A percentile compares a stretch with the other conserved stretches of the same genome.
Evolutionary conservation across 2,329 filamentous ascomycete species (phyloP).

Genomic region (Talaromyces sp.): DNA sequence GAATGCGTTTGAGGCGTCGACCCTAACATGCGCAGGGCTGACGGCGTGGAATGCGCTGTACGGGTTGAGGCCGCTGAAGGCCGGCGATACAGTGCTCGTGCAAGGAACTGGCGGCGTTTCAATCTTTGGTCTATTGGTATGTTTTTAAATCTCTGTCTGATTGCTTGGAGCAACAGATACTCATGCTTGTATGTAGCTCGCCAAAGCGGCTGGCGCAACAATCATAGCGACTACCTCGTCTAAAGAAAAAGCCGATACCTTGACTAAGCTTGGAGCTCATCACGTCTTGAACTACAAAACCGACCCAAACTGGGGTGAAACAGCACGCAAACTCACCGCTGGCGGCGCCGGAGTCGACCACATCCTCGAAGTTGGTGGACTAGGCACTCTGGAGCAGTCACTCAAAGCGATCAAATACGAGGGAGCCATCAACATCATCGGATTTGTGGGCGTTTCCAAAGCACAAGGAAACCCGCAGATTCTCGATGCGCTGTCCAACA

Average conservation of each 20-base stretch:
- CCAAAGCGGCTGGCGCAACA: constrained; percentile 41
- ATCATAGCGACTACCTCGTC: constrained; percentile 57
- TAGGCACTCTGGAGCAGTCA: constrained; percentile 53
- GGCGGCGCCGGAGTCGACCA: constrained; percentile 53
- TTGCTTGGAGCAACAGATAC: neutral
- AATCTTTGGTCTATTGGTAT: constrained; percentile 49
- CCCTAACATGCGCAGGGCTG: constrained; percentile 55
- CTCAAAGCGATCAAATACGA: constrained; percentile 51
- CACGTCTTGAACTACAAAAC: constrained; percentile 57
- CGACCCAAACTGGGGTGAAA: constrained; percentile 54
- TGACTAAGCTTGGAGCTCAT: constrained; percentile 52
- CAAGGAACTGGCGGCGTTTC: constrained; percentile 58
- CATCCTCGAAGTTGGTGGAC: constrained; percentile 61
- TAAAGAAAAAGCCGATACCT: constrained; percentile 47
- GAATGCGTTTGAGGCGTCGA: constrained; percentile 48
- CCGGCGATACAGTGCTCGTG: constrained; percentile 53
- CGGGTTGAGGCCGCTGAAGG: constrained; percentile 47
- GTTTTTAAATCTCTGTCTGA: neutral
- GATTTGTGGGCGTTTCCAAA: constrained; percentile 48
- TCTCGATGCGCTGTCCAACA: constrained; percentile 44
- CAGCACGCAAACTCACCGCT: constrained; percentile 47
- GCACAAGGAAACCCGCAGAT: constrained; percentile 46
- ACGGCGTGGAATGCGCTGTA: constrained; percentile 41
- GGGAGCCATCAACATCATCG: constrained; percentile 52
- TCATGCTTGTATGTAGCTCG: neutral